Conservation (phyloP, 2,329 filamentous ascomycete species). For the Colletotrichum lupini region DNA sequence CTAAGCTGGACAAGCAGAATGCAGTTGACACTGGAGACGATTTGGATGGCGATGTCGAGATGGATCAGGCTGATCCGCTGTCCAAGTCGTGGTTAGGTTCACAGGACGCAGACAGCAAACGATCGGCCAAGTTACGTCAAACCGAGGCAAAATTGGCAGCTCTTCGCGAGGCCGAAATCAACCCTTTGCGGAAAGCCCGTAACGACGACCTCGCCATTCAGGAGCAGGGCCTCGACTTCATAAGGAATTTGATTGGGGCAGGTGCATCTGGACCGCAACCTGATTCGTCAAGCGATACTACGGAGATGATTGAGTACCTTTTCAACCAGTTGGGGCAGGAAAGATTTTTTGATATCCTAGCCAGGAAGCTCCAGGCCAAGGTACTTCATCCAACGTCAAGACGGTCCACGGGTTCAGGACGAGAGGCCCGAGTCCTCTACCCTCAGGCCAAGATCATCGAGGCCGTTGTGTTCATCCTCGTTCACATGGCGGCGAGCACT, state of each 20-base stretch:
- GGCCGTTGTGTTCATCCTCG: conserved; percentile 83
- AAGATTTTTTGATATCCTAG: conserved; percentile 82
- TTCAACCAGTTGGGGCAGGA: conserved; percentile 81
- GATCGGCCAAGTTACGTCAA: conserved; percentile 57
- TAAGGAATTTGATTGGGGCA: conserved; percentile 87
- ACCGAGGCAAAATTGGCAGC: conserved; percentile 61
- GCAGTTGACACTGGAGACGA: conserved; percentile 47
- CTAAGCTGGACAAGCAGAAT: conserved; percentile 42
- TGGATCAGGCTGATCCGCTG: conserved; percentile 60
- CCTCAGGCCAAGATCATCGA: conserved; percentile 77
- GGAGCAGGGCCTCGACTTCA: conserved; percentile 89
- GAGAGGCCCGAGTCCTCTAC: conserved; percentile 63
- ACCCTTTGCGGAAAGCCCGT: conserved; percentile 73
- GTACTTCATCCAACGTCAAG: conserved; percentile 64
- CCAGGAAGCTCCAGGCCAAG: conserved; percentile 78
- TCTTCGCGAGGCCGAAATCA: conserved; percentile 74
- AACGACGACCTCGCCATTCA: conserved; percentile 87
- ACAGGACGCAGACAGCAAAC: conserved; percentile 36
- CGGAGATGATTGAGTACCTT: conserved; percentile 86
- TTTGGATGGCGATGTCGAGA: conserved; percentile 69
- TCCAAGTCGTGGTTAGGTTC: conserved; percentile 38
- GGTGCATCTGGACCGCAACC: conserved; percentile 59
- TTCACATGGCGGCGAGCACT: conserved; percentile 87
- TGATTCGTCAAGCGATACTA: conserved; percentile 61
- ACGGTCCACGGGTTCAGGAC: conserved; percentile 44